A percentile compares a stretch with the other conserved stretches of the same genome.
Evolutionary conservation across 768 basidiomycete genomes (phyloP).

Genomic region (Gautieria morchelliformis): DNA sequence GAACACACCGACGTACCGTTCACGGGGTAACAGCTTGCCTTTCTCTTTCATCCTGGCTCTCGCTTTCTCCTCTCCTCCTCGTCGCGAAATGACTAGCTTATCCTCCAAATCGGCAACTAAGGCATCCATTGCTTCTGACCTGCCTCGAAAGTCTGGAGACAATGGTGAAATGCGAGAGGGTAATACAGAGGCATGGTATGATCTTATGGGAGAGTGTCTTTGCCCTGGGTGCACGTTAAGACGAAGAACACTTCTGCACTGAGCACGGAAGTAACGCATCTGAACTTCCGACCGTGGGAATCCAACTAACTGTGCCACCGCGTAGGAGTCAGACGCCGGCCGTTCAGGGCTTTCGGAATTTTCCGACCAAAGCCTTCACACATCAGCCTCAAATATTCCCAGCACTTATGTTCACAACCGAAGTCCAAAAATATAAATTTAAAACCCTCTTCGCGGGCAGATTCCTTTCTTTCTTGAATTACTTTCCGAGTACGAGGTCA

Average conservation of each 20-base stretch:
- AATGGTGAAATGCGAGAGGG: conserved; percentile 61
- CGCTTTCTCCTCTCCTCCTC: conserved; percentile 70
- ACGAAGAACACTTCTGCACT: neutral
- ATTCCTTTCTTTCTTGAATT: no score
- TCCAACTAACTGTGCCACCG: no score
- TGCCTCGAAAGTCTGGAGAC: conserved; percentile 63
- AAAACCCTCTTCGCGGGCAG: no score
- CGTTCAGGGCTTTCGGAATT: no score
- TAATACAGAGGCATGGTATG: conserved; percentile 64
- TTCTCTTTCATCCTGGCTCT: conserved; percentile 63
- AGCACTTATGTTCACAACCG: no score
- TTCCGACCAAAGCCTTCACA: no score
- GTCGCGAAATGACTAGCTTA: conserved; percentile 48
- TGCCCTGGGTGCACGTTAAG: neutral
- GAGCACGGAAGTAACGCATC: conserved; percentile 15
- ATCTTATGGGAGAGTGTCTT: conserved; percentile 12
- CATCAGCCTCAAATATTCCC: no score
- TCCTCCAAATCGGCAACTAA: conserved; percentile 55
- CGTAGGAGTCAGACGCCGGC: no score
- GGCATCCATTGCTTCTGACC: conserved; percentile 57
- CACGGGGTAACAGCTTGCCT: conserved; percentile 77
- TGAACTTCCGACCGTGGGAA: conserved; percentile 67
- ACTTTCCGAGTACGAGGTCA: conserved; percentile 67
- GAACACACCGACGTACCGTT: conserved; percentile 45
- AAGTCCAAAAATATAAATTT: no score